phyloP scores from a whole-genome alignment of 2,329 filamentous ascomycete species.

The Pseudogymnoascus sp. region DNA sequence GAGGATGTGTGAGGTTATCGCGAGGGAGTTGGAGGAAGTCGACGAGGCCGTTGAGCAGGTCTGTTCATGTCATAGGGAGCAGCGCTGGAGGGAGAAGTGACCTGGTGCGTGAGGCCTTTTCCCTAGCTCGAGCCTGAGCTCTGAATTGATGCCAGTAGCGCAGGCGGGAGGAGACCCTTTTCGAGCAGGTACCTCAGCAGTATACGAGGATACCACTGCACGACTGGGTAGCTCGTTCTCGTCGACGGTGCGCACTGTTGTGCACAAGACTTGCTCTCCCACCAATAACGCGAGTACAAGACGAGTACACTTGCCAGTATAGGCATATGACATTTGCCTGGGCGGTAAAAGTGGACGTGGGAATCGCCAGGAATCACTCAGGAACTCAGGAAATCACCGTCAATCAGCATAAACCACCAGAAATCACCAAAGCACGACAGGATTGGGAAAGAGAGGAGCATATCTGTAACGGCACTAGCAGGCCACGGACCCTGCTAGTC shows the following conservation, averaged over 20 bases:
- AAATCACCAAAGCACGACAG: background rate
- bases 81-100: background rate
- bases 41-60: background rate
- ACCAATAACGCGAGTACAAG: background rate
- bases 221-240: background rate
- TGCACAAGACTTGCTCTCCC: background rate
- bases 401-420: background rate
- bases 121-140: background rate
- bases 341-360: background rate
- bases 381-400: background rate
- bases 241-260: background rate
- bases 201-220: background rate
- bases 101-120: background rate
- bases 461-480: background rate
- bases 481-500: background rate
- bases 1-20: background rate
- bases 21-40: background rate
- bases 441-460: constrained; percentile 4
- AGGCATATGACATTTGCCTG: background rate
- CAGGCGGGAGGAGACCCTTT: background rate
- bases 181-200: background rate
- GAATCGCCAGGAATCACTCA: background rate
- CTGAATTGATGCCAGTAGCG: background rate
- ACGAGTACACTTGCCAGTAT: background rate
- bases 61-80: background rate